Conservation (phyloP, 768 basidiomycete species). For the Hypholoma fasciculare region DNA sequence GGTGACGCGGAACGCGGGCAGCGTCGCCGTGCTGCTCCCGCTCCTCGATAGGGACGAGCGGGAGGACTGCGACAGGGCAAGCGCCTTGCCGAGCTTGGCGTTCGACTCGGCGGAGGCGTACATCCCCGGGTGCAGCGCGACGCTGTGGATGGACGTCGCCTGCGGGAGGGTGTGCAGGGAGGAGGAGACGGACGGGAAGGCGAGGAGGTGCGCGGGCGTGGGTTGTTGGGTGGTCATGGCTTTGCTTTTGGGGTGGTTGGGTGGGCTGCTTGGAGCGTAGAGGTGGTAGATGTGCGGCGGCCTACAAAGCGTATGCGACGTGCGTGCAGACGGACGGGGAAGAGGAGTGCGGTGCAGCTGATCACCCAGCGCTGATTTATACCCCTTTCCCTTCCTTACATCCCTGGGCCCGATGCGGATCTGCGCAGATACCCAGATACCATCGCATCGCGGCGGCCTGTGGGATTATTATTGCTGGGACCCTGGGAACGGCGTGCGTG, state of each 20-base stretch:
- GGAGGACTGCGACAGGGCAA: conserved; percentile 8
- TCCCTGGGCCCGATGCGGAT: too few species aligned
- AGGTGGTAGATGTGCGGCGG: too few species aligned
- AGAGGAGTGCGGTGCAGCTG: too few species aligned
- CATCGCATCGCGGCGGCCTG: too few species aligned
- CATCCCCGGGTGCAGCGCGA: conserved; percentile 70
- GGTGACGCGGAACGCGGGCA: not conserved
- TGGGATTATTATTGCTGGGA: too few species aligned
- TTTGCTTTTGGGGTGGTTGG: conserved; percentile 12
- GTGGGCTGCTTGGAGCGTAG: too few species aligned
- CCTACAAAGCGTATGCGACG: too few species aligned
- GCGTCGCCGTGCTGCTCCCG: conserved; percentile 5
- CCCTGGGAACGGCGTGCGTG: too few species aligned
- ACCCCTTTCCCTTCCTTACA: too few species aligned
- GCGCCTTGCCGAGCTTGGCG: not conserved
- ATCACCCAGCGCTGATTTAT: too few species aligned
- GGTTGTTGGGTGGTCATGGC: conserved; percentile 18
- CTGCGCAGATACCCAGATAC: too few species aligned
- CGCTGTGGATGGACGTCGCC: conserved; percentile 66
- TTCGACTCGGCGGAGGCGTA: conserved; percentile 37
- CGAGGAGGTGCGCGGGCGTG: conserved; percentile 56
- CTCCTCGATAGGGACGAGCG: conserved; percentile 35
- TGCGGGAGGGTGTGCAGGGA: conserved; percentile 69
- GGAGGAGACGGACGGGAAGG: conserved; percentile 72
- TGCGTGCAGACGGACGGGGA: too few species aligned